Evolutionary conservation across 1,284 basidiomycete genomes (phyloP), one percentile per base, ranked within the genome.

Genomic region (Pterulicium gracile): DNA sequence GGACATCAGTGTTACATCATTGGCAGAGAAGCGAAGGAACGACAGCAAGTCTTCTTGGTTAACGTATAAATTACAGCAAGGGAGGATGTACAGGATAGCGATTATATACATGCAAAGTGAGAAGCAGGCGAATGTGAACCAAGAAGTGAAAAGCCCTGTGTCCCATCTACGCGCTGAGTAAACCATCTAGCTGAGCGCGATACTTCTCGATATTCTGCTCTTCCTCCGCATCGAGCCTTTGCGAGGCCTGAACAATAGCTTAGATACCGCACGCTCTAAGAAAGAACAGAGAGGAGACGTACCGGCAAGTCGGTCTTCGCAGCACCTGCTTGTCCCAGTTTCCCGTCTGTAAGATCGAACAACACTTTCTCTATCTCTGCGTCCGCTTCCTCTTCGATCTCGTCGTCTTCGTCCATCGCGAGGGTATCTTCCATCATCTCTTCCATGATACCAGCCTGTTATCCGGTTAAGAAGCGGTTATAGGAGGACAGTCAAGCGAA

Each of bases 341-440:
- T 97, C 52, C 95, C 96, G 56, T 97, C 86, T 3, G 96, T 99
- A 50, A 99, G 73, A 51, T 98, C 91, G 56, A 86, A 97, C 34
- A 99, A 63, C 2, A 99, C 90, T 61, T 95, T 97, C 62, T 98
- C 95, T 10, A 99, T 91, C 60, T 98, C 96, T 17, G 80, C 90
- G 57, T 98, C 91, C 0, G 96, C 96, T 64, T 98, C 96, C 55
- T 95, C 93, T 57, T 96, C 92, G 43, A 98, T 63, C 55, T 94
- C 94, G 51, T 95, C 92, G 46, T 96, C 93, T 51, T 96, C 93
- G 5, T 91, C 86, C 61, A 90, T 71, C 42, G 89, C 81, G 18
- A 95, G 67, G 23, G 79, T 87, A 57, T 93, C 90, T 47, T 90
- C 87, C 50, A 94, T 66, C 90, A 94, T 94, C 58, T 95, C 91